Evolutionary conservation across 352 stramenopile species (phyloP), one percentile per base, ranked within the genome.

Genomic region (Phytophthora sojae): DNA sequence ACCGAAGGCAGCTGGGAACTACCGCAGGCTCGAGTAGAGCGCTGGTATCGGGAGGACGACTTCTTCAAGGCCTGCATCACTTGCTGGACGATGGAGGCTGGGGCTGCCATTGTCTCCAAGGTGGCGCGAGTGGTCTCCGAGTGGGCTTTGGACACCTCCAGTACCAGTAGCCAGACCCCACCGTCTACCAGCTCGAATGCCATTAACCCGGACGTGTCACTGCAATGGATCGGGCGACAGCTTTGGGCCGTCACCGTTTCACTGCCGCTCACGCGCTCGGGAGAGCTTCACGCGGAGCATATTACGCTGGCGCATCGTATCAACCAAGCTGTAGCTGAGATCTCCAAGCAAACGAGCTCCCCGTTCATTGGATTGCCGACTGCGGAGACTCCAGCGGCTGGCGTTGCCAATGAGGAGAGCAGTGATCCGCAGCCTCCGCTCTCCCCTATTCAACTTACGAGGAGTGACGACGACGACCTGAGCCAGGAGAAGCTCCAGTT

Each of bases 151-250:
- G 59, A 53, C 53, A 73, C 23, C 9, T 65, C 57, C 9, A 47
- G 4, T 39, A 61, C 17, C n/a, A 47, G 19, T n/a, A 8, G 50
- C 12, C 19, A 44, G 12, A 23, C 29, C 19, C 19, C 14, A 19
- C n/a, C 21, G 12, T 21, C 55, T 45, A 23, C 12, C 35, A 57
- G 17, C 15, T 44, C 30, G 21, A 70, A 32, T 37, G 44, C 42
- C 11, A 86, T 91, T 51, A 91, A 92, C 26, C 85, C 88, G 8
- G 85, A 95, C 52, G 82, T 95, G 4, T 89, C 84, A 7, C 76
- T 95, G 9, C 88, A 93, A 57, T 95, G 88, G 85, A 90, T 95
- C 57, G 88, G 83, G 0, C 74, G 78, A 8, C 78, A 93, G 49
- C 67, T 92, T 4, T 95, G 83, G 84, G 82, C 78, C 1, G 81